Base-by-base conservation (phyloP, 176 grass and related monocot species). In the Themeda triandra region DNA sequence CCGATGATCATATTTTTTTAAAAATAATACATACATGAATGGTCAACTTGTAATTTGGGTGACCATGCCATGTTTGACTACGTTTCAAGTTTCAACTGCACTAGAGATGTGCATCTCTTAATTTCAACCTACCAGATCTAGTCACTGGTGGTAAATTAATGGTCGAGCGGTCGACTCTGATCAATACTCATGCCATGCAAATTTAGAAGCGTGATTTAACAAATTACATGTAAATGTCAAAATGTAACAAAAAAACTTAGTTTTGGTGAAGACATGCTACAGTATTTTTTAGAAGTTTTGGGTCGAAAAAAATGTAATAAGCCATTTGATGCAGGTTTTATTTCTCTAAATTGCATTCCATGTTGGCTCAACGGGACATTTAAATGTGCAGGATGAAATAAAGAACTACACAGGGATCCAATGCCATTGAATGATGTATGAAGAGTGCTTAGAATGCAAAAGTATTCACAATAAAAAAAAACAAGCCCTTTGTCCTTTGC, bases 71-170 rank as follows among this genome's bases (percentile, higher is more conserved):
- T n/a, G n/a, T n/a, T n/a, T n/a, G n/a, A n/a, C n/a, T 78, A 68
- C n/a, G 44, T 72, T 72, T 60, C 17, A 41, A 27, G 63, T 65
- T 15, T 30, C 13, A 30, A 65, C 10, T 81, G 13, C 41, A 51
- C 25, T 44, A 64, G 40, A 81, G 12, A 83, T 29, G 5, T 48
- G 44, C 2, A 59, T 77, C 30, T 76, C 45, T 69, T 56, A 32
- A 80, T 71, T 80, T 71, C 36, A 25, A 18, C 83, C 76, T 70
- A 28, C 40, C n/a, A 70, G 70, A 69, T 54, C 56, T 6, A 82
- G 40, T 54, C 80, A 81, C 5, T 63, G 39, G 41, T 12, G 25
- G 69, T 72, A 18, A 11, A 24, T 25, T 84, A 64, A 36, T 37
- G 14, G 29, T 59, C 3, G 7, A 64, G 28, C 29, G 14, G 29